These are phyloP conservation scores for Gautieria morchelliformis DNA, from an alignment of 768 basidiomycete species.

Conservation along the genomic window DNA sequence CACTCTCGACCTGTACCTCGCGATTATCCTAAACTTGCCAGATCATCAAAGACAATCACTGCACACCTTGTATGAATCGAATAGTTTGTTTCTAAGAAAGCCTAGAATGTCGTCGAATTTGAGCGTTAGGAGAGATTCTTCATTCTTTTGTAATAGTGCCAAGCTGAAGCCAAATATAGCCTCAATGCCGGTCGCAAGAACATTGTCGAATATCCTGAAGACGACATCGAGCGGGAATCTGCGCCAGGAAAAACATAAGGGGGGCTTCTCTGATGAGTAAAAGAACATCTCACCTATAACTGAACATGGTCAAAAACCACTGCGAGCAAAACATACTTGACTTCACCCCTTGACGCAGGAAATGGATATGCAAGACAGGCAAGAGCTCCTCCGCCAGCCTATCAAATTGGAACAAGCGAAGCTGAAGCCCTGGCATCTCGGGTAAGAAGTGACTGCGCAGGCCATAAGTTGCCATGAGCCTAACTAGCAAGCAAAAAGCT, in stretches of 20 bases:
- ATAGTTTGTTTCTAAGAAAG: constrained; percentile 72
- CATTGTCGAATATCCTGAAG: constrained; percentile 93
- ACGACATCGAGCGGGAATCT: constrained; percentile 94
- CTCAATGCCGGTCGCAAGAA: constrained; percentile 93
- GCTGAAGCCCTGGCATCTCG: constrained; percentile 95
- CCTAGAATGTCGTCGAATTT: constrained; percentile 88
- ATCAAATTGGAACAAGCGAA: constrained; percentile 87
- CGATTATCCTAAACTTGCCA: neutral
- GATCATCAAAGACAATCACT: neutral
- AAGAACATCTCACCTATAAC: constrained; percentile 58
- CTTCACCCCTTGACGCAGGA: constrained; percentile 88
- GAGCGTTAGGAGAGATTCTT: constrained; percentile 62
- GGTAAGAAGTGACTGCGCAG: constrained; percentile 95
- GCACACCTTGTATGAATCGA: constrained; percentile 69
- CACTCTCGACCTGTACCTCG: constrained; percentile 5
- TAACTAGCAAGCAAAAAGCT: constrained; percentile 89
- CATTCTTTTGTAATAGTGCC: constrained; percentile 79
- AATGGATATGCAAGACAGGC: constrained; percentile 88
- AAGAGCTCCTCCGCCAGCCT: constrained; percentile 86
- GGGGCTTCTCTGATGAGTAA: neutral
- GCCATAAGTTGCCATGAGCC: constrained; percentile 95
- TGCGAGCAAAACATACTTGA: constrained; percentile 98
- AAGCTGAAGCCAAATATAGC: constrained; percentile 94
- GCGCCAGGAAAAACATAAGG: constrained; percentile 4
- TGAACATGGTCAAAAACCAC: constrained; percentile 97